Evolutionary conservation across 331 rosid species (phyloP).

Genomic region (Malus hybrid): DNA sequence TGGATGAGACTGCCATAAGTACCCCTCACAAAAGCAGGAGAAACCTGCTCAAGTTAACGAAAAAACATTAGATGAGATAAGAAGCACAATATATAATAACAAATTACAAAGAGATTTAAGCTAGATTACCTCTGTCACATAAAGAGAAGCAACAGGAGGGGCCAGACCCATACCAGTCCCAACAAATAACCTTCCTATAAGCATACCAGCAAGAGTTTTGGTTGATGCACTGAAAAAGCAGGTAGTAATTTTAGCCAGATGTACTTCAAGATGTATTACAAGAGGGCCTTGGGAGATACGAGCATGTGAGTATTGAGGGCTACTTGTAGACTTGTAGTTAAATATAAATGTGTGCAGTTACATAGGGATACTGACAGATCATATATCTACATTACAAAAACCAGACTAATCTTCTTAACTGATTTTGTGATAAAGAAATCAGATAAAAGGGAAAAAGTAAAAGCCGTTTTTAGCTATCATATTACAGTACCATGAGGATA

Average conservation of each 20-base stretch:
- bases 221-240: conserved; percentile 73
- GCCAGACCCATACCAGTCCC: conserved; percentile 95
- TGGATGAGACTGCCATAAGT: conserved; percentile 90
- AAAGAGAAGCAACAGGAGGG: conserved; percentile 82
- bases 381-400: not conserved
- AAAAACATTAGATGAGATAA: conserved; percentile 14
- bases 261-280: not conserved
- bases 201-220: conserved; percentile 90
- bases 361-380: not conserved
- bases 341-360: not conserved
- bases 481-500: not conserved
- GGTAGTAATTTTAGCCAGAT: conserved; percentile 1
- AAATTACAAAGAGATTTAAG: not conserved
- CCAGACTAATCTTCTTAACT: not conserved
- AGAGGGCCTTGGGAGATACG: not conserved
- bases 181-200: conserved; percentile 85
- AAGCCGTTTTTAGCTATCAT: no score
- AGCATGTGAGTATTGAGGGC: not conserved
- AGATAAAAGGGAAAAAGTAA: not conserved
- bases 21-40: conserved; percentile 92
- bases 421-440: not conserved
- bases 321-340: not conserved
- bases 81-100: not conserved
- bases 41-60: conserved; percentile 45
- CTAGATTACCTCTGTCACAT: conserved; percentile 69